Conservation (phyloP, 257 asterid species). For the Solanum chilense region DNA sequence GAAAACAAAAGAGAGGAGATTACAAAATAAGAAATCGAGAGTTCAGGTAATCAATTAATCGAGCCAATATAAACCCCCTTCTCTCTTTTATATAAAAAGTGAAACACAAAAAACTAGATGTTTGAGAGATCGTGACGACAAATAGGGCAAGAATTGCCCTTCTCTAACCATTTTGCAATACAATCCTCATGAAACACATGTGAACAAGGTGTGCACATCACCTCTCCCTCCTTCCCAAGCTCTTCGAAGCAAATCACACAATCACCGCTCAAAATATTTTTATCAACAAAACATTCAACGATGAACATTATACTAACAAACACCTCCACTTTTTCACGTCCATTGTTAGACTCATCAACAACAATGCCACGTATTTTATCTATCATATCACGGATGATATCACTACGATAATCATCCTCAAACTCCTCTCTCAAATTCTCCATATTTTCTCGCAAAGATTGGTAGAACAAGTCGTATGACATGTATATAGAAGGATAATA, state of each 20-base stretch:
- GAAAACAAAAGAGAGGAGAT: too few relatives aligned
- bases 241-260: neutral
- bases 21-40: too few relatives aligned
- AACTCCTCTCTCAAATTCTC: neutral
- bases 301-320: neutral
- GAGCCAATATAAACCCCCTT: too few relatives aligned
- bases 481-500: neutral
- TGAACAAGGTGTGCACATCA: neutral
- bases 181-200: slow-evolving; percentile 10
- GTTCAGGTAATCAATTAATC: too few relatives aligned
- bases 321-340: neutral
- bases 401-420: neutral
- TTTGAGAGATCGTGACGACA: neutral
- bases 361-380: neutral
- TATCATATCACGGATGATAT: neutral
- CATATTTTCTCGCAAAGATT: neutral
- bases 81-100: too few relatives aligned
- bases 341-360: neutral
- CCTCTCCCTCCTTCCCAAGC: neutral
- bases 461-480: neutral
- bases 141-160: slow-evolving; percentile 1
- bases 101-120: too few relatives aligned
- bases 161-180: neutral
- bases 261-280: neutral
- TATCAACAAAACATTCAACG: neutral